Evolutionary conservation across 1,139 yeast genomes (phyloP).

Genomic region (Kodamaea plutei): DNA sequence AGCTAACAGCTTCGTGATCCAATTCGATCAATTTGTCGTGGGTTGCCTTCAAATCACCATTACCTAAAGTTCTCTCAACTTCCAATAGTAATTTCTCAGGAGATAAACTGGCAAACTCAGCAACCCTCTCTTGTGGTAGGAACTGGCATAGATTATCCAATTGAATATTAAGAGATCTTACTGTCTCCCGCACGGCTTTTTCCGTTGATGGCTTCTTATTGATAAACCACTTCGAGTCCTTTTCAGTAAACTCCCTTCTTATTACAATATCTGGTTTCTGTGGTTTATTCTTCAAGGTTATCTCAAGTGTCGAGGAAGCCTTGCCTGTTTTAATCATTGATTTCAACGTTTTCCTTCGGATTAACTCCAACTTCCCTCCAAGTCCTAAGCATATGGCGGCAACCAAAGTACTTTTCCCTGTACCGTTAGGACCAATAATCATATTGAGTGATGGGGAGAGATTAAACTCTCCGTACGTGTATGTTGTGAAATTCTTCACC

Average conservation of each 20-base stretch:
- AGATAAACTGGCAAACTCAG: slow-evolving; percentile 80
- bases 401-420: slow-evolving; percentile 92
- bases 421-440: slow-evolving; percentile 96
- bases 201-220: slow-evolving; percentile 45
- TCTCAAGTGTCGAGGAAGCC: slow-evolving; percentile 52
- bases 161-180: slow-evolving; percentile 65
- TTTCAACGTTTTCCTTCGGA: slow-evolving; percentile 72
- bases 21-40: slow-evolving; percentile 56
- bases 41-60: slow-evolving; percentile 49
- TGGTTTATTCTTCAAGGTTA: slow-evolving; percentile 52
- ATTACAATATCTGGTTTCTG: slow-evolving; percentile 32
- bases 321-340: slow-evolving; percentile 80
- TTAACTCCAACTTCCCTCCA: slow-evolving; percentile 72
- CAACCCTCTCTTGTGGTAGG: slow-evolving; percentile 91
- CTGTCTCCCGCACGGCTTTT: slow-evolving; percentile 39
- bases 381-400: slow-evolving; percentile 91
- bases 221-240: slow-evolving; percentile 58
- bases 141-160: slow-evolving; percentile 91
- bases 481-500: slow-evolving; percentile 78
- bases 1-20: slow-evolving; percentile 38
- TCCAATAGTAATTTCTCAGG: slow-evolving; percentile 72
- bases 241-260: slow-evolving; percentile 33
- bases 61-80: slow-evolving; percentile 78
- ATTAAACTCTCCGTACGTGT: slow-evolving; percentile 68
- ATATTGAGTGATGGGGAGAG: slow-evolving; percentile 84